Conservation (phyloP, 140 eudicot species). For the Cichorium intybus region DNA sequence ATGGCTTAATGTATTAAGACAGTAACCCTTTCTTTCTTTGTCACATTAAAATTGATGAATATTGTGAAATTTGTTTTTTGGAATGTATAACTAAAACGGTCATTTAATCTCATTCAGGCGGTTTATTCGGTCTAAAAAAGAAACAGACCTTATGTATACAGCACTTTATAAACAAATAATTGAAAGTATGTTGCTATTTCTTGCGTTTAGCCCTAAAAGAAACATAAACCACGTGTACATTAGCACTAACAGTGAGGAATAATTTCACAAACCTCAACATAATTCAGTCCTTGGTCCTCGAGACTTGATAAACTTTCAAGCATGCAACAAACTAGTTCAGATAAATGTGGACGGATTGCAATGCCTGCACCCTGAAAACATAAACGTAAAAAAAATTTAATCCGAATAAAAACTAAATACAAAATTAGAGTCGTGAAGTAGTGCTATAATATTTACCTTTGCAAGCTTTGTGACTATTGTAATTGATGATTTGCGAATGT, state of each 20-base stretch:
- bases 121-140: no score
- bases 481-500: slow-evolving; percentile 87
- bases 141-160: no score
- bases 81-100: no score
- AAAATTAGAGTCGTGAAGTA: not conserved
- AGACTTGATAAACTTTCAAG: slow-evolving; percentile 98
- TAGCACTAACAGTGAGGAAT: slow-evolving; percentile 11
- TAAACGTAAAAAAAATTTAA: slow-evolving; percentile 3
- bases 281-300: slow-evolving; percentile 95
- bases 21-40: no score
- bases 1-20: no score
- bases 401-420: not conserved
- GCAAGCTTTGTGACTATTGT: slow-evolving; percentile 88
- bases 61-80: no score
- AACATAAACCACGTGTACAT: not conserved
- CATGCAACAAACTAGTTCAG: slow-evolving; percentile 94
- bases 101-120: no score
- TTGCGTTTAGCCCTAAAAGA: not conserved
- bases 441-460: slow-evolving; percentile 46
- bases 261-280: slow-evolving; percentile 74
- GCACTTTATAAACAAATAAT: no score
- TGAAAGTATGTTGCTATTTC: not conserved
- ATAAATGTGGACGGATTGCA: slow-evolving; percentile 90
- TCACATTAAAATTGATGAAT: no score
- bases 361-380: slow-evolving; percentile 82